phyloP scores from a whole-genome alignment of 148 eudicot species.

The Rhododendron vialii region DNA sequence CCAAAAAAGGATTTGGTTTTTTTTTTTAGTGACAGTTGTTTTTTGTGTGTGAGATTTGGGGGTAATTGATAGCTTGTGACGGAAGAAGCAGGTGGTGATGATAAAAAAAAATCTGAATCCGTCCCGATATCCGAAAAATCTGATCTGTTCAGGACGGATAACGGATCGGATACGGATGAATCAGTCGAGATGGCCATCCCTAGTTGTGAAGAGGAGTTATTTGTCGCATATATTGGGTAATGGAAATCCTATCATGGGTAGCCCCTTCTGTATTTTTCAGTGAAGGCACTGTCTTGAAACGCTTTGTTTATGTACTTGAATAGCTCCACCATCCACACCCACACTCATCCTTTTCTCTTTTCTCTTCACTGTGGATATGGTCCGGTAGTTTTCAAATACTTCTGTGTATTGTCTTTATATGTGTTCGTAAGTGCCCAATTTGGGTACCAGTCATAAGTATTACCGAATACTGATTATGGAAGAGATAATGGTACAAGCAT shows the following conservation, averaged over 20 bases:
- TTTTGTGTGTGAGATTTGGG: not conserved
- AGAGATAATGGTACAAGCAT: not conserved
- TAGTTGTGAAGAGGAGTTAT: not conserved
- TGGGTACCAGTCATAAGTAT: not conserved
- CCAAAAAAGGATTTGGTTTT: not conserved
- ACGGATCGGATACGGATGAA: too few species aligned
- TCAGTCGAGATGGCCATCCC: too few species aligned
- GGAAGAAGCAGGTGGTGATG: slow-evolving; percentile 88
- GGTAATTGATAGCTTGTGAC: slow-evolving; percentile 49
- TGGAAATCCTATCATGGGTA: not conserved
- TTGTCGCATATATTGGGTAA: not conserved
- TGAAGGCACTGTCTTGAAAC: not conserved
- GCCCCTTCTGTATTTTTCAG: not conserved
- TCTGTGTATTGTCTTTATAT: not conserved
- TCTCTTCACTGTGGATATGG: not conserved
- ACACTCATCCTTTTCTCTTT: not conserved
- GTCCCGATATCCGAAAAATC: too few species aligned
- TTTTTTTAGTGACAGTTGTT: not conserved
- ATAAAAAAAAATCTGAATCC: slow-evolving; percentile 2
- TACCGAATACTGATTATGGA: not conserved
- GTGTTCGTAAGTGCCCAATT: not conserved
- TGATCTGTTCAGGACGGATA: too few species aligned
- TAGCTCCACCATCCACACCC: not conserved
- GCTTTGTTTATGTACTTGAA: not conserved
- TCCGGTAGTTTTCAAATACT: not conserved